A percentile compares a stretch with the other conserved stretches of the same genome.
phyloP scores from a whole-genome alignment of 768 basidiomycete species.

The Hygrocybe punicea region DNA sequence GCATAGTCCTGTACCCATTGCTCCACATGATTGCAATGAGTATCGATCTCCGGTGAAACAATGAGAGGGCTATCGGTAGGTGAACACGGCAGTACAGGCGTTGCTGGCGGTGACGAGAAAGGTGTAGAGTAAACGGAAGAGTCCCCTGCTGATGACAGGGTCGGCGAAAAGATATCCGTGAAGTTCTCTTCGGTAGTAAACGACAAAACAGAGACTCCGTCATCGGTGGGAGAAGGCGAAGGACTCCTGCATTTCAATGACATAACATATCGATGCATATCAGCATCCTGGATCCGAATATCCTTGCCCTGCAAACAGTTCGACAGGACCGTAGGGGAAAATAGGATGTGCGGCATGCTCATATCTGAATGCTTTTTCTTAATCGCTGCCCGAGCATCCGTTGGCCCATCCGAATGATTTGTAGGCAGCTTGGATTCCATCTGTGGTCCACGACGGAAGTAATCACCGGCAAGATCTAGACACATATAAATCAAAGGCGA shows the following conservation, averaged over 20 bases:
- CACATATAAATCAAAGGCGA: not conserved
- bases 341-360: too few relatives aligned
- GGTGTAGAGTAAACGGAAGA: conserved; percentile 1
- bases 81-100: not conserved
- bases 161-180: not conserved
- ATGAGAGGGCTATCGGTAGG: not conserved
- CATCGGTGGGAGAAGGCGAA: not conserved
- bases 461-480: not conserved
- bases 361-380: too few relatives aligned
- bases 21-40: not conserved
- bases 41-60: not conserved
- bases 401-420: too few relatives aligned
- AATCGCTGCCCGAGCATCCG: too few relatives aligned
- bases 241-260: not conserved
- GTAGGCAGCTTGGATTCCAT: too few relatives aligned
- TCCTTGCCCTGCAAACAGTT: too few relatives aligned
- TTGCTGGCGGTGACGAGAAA: not conserved
- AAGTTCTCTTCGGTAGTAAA: not conserved
- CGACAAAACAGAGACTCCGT: not conserved
- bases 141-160: not conserved
- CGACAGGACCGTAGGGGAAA: too few relatives aligned
- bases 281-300: too few relatives aligned
- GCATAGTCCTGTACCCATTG: not conserved
- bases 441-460: not conserved
- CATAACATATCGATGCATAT: not conserved